Base-by-base conservation (phyloP, 176 grass and related monocot genomes). In the Juncus effusus region DNA sequence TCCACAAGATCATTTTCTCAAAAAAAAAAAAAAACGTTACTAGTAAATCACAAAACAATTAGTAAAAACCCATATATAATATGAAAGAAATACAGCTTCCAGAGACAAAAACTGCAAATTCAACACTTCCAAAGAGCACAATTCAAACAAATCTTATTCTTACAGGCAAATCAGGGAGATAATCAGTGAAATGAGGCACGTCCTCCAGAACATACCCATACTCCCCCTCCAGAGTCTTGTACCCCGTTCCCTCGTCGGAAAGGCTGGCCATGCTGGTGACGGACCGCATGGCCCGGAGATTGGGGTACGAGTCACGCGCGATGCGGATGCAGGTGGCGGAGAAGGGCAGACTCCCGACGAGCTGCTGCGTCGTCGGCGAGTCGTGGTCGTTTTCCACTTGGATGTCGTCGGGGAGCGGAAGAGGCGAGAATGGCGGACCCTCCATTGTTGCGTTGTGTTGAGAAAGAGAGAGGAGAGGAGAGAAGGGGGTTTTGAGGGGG, bases 171-270 rank as follows among this genome's bases (percentile, higher is more conserved):
- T 89, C 75, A 44, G 80, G 83, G 16, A 97, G 85, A 66, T 93
- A 97, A 41, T 97, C 94, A 16, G 67, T 82, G 77, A 97, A 62
- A 67, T 97, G 94, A 70, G 65, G 88, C 4, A 97, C 94, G 68
- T 97, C 94, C 60, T 97, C 94, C 62, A 97, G 85, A 70, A 97
- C 67, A 77, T 93, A 97, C 10, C 94, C 94, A 80, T 39, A 77
- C 16, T 93, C 88, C 7, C 94, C 94, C 11, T 82, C 68, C 6
- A 86, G 56, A 64, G 79, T 62, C 68, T 97, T 97, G 52, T 63
- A 59, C 60, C 50, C 75, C 50, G 56, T 72, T 14, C 70, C 78
- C 42, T 74, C 87, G 38, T 72, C 68, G 42, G 81, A 62, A 50
- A 59, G 79, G 67, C 77, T 53, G 40, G 4, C 16, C 51, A 35